Percentiles rank a stretch among this genome's conserved stretches.
Conservation (phyloP, 2,329 filamentous ascomycete species). For the Aspergillus jensenii region DNA sequence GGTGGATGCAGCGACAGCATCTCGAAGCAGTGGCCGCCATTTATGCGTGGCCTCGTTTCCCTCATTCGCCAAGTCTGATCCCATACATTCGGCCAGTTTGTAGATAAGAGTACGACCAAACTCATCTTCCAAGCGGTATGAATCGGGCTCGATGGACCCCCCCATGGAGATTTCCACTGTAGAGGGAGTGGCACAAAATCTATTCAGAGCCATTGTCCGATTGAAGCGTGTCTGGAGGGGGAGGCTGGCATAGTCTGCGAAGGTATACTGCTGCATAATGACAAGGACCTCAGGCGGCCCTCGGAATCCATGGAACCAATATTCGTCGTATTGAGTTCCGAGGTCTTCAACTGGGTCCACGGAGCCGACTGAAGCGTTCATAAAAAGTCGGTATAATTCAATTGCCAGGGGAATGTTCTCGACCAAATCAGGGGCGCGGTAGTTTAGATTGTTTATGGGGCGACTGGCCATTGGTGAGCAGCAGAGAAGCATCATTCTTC, state of each 20-base stretch:
- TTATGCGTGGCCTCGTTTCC: neutral
- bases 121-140: neutral
- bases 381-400: too few relatives aligned
- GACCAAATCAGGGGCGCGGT: too few relatives aligned
- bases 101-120: neutral
- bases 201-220: too few relatives aligned
- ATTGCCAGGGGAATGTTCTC: too few relatives aligned
- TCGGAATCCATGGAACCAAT: too few relatives aligned
- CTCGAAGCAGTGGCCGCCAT: neutral
- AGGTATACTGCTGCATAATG: too few relatives aligned
- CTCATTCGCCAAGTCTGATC: neutral
- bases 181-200: neutral
- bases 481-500: neutral
- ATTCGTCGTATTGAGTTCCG: too few relatives aligned
- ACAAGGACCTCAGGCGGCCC: too few relatives aligned
- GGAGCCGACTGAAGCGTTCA: too few relatives aligned
- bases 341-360: too few relatives aligned
- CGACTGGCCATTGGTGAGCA: too few relatives aligned
- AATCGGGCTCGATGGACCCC: neutral
- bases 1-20: neutral
- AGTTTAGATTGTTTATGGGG: too few relatives aligned
- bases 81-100: neutral
- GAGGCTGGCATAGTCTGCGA: neutral
- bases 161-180: neutral
- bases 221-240: neutral